These are phyloP conservation scores for Aspergillus bertholletiae DNA, from an alignment of 495 filamentous ascomycete species.

Conservation along the genomic window DNA sequence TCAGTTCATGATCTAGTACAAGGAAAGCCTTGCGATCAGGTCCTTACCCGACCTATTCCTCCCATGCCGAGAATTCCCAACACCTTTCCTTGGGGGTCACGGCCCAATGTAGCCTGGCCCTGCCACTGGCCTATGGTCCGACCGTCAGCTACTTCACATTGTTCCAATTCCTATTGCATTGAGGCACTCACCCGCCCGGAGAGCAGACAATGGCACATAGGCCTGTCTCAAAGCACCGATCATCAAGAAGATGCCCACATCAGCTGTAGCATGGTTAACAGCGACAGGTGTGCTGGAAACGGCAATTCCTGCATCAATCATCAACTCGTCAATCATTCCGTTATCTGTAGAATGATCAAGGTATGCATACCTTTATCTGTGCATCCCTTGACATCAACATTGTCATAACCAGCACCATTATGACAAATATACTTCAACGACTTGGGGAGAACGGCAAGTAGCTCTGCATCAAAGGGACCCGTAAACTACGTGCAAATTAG, in stretches of 20 bases:
- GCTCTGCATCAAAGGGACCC: constrained; percentile 55
- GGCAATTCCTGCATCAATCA: constrained; percentile 42
- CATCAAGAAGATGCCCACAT: constrained; percentile 68
- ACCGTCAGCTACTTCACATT: constrained; percentile 1
- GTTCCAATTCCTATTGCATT: not conserved
- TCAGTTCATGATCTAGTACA: not conserved
- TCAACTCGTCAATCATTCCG: not conserved
- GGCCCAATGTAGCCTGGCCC: constrained; percentile 51
- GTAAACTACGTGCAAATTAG: constrained; percentile 43
- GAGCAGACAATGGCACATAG: constrained; percentile 57
- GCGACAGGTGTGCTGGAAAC: constrained; percentile 67
- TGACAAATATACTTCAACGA: constrained; percentile 78
- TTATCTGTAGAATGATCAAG: not conserved
- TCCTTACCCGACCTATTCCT: constrained; percentile 62
- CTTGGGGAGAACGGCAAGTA: constrained; percentile 57
- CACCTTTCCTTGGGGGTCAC: constrained; percentile 67
- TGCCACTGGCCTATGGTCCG: constrained; percentile 43
- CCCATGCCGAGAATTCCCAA: constrained; percentile 86
- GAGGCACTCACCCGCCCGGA: constrained; percentile 49
- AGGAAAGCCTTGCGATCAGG: not conserved
- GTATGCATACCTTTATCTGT: constrained; percentile 47
- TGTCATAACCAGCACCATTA: constrained; percentile 84
- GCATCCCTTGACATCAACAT: constrained; percentile 71
- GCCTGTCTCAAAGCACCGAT: constrained; percentile 66
- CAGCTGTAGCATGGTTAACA: constrained; percentile 69